Conservation (phyloP, 257 asterid species). For the Striga asiatica region DNA sequence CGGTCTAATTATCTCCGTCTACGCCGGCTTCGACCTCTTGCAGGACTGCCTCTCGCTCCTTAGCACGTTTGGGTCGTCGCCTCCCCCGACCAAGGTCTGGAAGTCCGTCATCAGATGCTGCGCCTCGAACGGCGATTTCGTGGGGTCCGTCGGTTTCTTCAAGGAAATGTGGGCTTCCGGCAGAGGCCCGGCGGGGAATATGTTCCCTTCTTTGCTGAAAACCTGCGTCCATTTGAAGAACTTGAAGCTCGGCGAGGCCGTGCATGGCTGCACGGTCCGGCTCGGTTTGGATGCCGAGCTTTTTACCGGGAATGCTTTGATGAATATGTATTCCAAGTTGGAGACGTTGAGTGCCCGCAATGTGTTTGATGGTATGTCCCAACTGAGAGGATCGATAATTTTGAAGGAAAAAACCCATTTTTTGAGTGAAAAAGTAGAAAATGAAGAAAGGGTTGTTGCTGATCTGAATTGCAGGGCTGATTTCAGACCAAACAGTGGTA, state of each 20-base stretch:
- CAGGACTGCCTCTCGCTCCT: conserved; percentile 43
- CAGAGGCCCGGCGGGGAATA: conserved; percentile 51
- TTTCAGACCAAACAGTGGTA: conserved; percentile 7
- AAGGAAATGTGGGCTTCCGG: conserved; percentile 62
- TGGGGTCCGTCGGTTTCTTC: conserved; percentile 42
- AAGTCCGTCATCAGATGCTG: conserved; percentile 70
- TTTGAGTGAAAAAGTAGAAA: not conserved
- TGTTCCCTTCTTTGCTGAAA: conserved; percentile 71
- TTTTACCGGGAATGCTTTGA: conserved; percentile 80
- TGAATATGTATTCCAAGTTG: conserved; percentile 84
- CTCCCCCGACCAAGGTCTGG: conserved; percentile 68
- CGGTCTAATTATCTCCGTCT: conserved; percentile 42
- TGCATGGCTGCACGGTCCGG: conserved; percentile 62
- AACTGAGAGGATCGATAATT: conserved; percentile 8
- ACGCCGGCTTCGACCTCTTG: conserved; percentile 58
- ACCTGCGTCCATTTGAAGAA: conserved; percentile 56
- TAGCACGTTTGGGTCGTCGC: conserved; percentile 25
- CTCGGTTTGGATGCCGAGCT: conserved; percentile 57
- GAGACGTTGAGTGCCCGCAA: conserved; percentile 18
- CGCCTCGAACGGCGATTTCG: conserved; percentile 39
- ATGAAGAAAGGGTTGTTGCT: conserved; percentile 5
- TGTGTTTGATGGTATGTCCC: conserved; percentile 41
- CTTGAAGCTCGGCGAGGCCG: conserved; percentile 54
- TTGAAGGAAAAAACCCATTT: not conserved
- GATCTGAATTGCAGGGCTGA: not conserved